phyloP scores from a whole-genome alignment of 2,329 filamentous ascomycete genomes.

The Clathrospora elynae region DNA sequence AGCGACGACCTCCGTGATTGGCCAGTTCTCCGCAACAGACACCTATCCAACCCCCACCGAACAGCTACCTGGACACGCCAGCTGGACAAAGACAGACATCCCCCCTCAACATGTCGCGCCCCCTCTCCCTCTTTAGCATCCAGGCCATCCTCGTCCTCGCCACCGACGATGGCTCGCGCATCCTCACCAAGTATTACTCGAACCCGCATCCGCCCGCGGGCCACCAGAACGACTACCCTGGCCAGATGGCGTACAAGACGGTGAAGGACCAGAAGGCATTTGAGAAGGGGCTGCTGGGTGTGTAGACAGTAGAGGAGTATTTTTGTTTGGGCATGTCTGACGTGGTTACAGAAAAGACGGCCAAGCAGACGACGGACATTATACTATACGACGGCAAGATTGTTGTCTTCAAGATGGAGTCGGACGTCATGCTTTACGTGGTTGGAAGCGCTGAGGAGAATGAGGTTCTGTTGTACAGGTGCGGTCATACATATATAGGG shows the following conservation, averaged over 20 bases:
- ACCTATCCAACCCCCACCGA: conserved; percentile 35
- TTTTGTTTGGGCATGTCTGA: conserved; percentile 35
- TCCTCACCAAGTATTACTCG: conserved; percentile 93
- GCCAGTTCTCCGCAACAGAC: conserved; percentile 37
- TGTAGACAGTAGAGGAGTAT: conserved; percentile 76
- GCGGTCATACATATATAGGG: not conserved
- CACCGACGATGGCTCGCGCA: conserved; percentile 85
- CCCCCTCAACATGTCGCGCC: conserved; percentile 53
- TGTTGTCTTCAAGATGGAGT: conserved; percentile 97
- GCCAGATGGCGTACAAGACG: conserved; percentile 80
- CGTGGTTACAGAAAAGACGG: conserved; percentile 71
- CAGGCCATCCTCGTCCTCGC: conserved; percentile 59
- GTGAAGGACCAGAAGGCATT: conserved; percentile 95
- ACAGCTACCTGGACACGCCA: conserved; percentile 5
- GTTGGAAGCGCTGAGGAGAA: conserved; percentile 91
- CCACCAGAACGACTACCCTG: conserved; percentile 63
- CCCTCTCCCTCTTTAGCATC: conserved; percentile 61
- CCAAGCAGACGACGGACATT: conserved; percentile 93
- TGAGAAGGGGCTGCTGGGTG: conserved; percentile 82
- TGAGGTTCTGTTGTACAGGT: conserved; percentile 88
- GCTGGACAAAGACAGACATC: too few relatives aligned
- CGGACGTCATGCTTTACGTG: conserved; percentile 94
- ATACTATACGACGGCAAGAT: conserved; percentile 97
- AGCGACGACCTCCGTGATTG: conserved; percentile 33
- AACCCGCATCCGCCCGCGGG: conserved; percentile 70